Percentiles rank a stretch among this genome's conserved stretches.
Conservation (phyloP, 345 rosid genomes). For the Euphorbia pulcherrima region DNA sequence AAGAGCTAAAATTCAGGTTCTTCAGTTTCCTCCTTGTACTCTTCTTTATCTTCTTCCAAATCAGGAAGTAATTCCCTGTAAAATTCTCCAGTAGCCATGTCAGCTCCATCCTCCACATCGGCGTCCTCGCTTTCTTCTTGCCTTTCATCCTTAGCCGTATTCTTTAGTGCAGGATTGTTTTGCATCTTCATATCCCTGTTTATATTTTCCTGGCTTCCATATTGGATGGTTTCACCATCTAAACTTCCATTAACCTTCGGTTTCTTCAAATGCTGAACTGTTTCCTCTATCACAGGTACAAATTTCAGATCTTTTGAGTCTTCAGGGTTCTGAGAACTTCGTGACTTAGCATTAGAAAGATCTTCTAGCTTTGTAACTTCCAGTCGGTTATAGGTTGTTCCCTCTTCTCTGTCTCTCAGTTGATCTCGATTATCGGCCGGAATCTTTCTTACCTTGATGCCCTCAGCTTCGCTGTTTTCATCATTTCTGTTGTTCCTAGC, state of each 20-base stretch:
- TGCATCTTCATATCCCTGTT: conserved; percentile 1
- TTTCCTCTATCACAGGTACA: not conserved
- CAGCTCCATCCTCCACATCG: conserved; percentile 13
- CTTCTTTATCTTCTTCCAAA: conserved; percentile 26
- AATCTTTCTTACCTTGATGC: conserved; percentile 11
- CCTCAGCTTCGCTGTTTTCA: conserved; percentile 1
- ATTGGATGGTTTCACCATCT: conserved; percentile 3
- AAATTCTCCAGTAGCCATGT: conserved; percentile 12
- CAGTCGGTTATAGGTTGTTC: not conserved
- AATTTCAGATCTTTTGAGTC: conserved; percentile 7
- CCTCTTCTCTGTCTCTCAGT: conserved; percentile 15
- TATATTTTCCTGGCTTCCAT: conserved; percentile 19
- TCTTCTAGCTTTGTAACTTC: conserved; percentile 5
- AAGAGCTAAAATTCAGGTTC: conserved; percentile 34
- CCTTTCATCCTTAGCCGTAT: not conserved
- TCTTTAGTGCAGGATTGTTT: conserved; percentile 10
- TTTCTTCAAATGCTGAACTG: conserved; percentile 8
- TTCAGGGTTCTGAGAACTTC: conserved; percentile 15
- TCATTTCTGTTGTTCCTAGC: conserved; percentile 26
- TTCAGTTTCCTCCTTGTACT: conserved; percentile 29
- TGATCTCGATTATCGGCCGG: conserved; percentile 6
- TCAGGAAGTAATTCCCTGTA: conserved; percentile 15
- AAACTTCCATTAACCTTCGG: conserved; percentile 1
- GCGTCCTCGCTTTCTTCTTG: conserved; percentile 16
- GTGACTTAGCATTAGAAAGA: conserved; percentile 7